Evolutionary conservation across 768 basidiomycete genomes (phyloP), one percentile per base, ranked within the genome.

Genomic region (Lactarius tabidus): DNA sequence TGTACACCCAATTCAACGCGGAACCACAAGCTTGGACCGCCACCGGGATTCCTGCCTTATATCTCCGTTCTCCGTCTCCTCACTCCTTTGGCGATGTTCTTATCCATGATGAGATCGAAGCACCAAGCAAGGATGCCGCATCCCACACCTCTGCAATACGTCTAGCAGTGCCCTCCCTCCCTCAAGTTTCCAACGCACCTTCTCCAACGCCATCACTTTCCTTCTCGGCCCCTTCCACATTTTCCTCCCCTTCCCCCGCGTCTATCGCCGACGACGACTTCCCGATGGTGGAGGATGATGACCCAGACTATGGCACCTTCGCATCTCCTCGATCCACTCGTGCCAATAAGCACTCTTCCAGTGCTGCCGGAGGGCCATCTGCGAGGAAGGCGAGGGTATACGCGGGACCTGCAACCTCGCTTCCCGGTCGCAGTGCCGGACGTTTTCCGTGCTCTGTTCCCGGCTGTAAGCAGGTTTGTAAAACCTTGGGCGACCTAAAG

Each of bases 391-490:
- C 6, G 31, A 33, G 15, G 2, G 1, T 17, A 20, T 52, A 51
- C 48, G 26, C 20, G 29, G 26, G 3, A 17, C 2, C 15, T 4
- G 14, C 35, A 31, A 1, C 39, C 23, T 57, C 45, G n/a, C 3
- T 35, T 23, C 35, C 53, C 33, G 39, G 35, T 23, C 15, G 31
- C 6, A 9, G 60, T 41, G 38, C 31, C 3, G 36, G 17, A 23
- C 60, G 64, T 8, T 68, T 55, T 28, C 68, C 66, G 23, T 69
- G 68, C 68, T 52, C 39, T 3, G 28, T 64, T n/a, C 55, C 68
- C 4, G 68, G 67, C 38, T 69, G 68, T 66, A 64, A 43, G 28
- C 68, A 69, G 52, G 59, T 68, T 20, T 68, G 66, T 52, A 68
- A 68, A 41, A 68, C 67, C 15, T 45, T 56, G 39, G 68, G 67